These are phyloP conservation scores for Polygonum maritimum DNA, from an alignment of 148 eudicot genomes.

Conservation along the genomic window DNA sequence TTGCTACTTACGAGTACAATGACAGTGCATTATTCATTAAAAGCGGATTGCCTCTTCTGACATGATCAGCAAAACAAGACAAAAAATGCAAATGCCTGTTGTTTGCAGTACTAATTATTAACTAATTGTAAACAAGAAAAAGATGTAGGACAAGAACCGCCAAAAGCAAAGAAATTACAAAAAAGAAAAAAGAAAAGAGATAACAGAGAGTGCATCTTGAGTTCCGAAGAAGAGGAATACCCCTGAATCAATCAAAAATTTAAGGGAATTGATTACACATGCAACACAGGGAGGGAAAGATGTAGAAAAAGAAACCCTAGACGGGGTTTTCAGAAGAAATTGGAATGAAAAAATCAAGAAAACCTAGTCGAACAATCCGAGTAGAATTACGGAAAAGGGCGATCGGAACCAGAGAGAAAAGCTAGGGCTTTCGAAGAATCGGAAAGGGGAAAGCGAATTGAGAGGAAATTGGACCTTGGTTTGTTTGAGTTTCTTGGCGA, in stretches of 20 bases:
- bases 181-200: background rate
- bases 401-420: background rate
- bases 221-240: background rate
- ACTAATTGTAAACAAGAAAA: background rate
- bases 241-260: background rate
- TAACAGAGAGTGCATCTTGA: background rate
- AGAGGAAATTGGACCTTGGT: constrained; percentile 16
- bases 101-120: background rate
- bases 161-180: background rate
- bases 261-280: background rate
- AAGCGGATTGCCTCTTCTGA: background rate
- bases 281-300: background rate
- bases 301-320: background rate
- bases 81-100: background rate
- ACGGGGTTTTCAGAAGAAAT: background rate
- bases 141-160: background rate
- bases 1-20: background rate
- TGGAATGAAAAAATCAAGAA: background rate
- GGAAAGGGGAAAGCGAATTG: background rate
- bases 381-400: background rate
- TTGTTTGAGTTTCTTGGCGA: constrained; percentile 28
- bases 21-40: background rate
- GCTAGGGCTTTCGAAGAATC: constrained; percentile 2
- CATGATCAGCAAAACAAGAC: background rate
- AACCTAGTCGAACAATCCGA: background rate